A percentile compares a stretch with the other conserved stretches of the same genome.
Conservation (phyloP, 1,139 yeast genomes). For the Yamadazyma diospyri region DNA sequence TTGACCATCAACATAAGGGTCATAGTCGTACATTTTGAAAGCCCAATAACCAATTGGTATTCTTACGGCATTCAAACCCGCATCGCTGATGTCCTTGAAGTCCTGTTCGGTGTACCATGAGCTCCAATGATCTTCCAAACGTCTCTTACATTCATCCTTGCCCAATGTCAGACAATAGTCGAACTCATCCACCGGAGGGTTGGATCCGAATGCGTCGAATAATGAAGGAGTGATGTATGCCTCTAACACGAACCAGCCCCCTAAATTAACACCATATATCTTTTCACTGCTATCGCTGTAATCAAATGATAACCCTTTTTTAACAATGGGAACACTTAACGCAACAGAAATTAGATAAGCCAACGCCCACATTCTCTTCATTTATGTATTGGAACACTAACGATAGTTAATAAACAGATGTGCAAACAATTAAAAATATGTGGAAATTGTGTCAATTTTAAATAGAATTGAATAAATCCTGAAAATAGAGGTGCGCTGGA, state of each 20-base stretch:
- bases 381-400: too few relatives aligned
- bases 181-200: slow-evolving; percentile 81
- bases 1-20: slow-evolving; percentile 91
- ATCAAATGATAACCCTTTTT: slow-evolving; percentile 30
- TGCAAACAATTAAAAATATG: not conserved
- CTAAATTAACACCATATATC: slow-evolving; percentile 78
- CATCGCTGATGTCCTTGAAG: slow-evolving; percentile 53
- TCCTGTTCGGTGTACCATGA: slow-evolving; percentile 77
- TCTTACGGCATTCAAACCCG: slow-evolving; percentile 82
- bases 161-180: slow-evolving; percentile 67
- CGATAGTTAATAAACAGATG: not conserved
- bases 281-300: slow-evolving; percentile 43
- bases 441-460: slow-evolving; percentile 2
- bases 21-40: slow-evolving; percentile 55
- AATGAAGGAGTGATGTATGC: slow-evolving; percentile 81
- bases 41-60: slow-evolving; percentile 99
- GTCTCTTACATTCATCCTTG: slow-evolving; percentile 45
- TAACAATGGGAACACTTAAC: slow-evolving; percentile 8
- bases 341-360: slow-evolving; percentile 1
- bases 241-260: slow-evolving; percentile 92
- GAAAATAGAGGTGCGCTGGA: slow-evolving; percentile 1
- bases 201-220: slow-evolving; percentile 48
- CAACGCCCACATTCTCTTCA: slow-evolving; percentile 2
- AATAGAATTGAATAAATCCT: not conserved
- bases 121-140: slow-evolving; percentile 71